Evolutionary conservation across 2,329 filamentous ascomycete species (phyloP), one percentile per base, ranked within the genome.

Genomic region (Cercospora nicotianae): DNA sequence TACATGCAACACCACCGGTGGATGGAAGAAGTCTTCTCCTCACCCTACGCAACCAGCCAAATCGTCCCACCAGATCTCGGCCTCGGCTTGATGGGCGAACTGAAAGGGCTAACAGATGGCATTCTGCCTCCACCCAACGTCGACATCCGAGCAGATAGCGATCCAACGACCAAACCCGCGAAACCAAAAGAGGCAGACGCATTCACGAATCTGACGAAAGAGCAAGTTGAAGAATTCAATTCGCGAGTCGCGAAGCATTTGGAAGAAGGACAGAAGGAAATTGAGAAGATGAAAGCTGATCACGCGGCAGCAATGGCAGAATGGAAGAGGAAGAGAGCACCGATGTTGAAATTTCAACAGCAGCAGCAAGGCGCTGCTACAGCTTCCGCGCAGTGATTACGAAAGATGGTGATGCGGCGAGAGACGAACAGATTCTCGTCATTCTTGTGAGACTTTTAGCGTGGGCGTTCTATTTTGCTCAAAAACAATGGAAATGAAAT

Each of bases 11-110:
- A 99, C 75, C 94, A 99, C 75, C 93, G 97, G 79, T 98, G 94
- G 95, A 97, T 99, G 92, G 95, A 98, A 77, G 94, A 99, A 80
- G 90, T 99, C 30, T 87, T 98, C 64, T 92, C 91, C 0, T 98
- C 94, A 1, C 93, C 94, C 0, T 97, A 97, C 77, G 86, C 91
- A 26, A 91, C 94, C 69, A 87, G 87, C 60, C 92, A 96, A 77
- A 96, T 99, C 67, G 88, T 90, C 8, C 93, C 94, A 0, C 88
- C 93, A 2, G 94, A 97, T 77, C 87, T 98, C 36, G 93, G 93
- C 0, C 83, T 98, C 9, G 95, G 95, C 3, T 86, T 85, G 10
- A 83, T 83, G 80, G 95, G 95, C 42, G 91, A 94, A 79, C 84
- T 99, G 20, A 89, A 91, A 26, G 85, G 87, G 0, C 82, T 98